Evolutionary conservation across 345 rosid species (phyloP).

Genomic region (Arabis hirsuta): DNA sequence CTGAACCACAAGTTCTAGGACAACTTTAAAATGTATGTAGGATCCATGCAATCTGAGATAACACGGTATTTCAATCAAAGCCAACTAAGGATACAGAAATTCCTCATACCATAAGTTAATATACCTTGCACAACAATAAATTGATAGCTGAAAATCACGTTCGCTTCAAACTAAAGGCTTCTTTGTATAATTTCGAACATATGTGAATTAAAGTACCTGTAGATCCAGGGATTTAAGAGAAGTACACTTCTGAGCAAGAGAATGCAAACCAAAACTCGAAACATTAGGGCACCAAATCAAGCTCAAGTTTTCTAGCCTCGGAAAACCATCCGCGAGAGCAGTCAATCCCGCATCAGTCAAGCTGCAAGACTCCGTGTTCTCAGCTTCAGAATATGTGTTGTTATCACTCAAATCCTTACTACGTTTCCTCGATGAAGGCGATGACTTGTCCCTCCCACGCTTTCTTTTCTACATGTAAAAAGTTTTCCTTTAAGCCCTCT

Average conservation of each 20-base stretch:
- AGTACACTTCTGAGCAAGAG: conserved; percentile 65
- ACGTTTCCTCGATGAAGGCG: conserved; percentile 44
- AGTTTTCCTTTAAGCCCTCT: conserved; percentile 7
- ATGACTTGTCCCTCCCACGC: conserved; percentile 36
- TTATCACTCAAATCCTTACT: conserved; percentile 35
- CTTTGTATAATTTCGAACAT: background rate
- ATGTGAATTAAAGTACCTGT: conserved; percentile 54
- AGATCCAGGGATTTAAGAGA: conserved; percentile 76
- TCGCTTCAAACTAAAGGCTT: background rate
- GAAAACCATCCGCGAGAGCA: conserved; percentile 69
- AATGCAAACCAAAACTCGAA: conserved; percentile 66
- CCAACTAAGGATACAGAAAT: background rate
- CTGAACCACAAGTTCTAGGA: conserved; percentile 9
- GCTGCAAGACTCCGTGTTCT: conserved; percentile 49
- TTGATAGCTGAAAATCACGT: background rate
- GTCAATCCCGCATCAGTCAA: conserved; percentile 76
- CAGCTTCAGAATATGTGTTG: conserved; percentile 45
- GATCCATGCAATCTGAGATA: background rate
- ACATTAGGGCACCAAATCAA: conserved; percentile 83
- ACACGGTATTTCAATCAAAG: background rate
- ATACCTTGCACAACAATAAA: background rate
- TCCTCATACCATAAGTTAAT: background rate
- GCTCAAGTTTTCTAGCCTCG: conserved; percentile 73
- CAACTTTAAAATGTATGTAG: background rate
- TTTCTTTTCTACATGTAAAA: conserved; percentile 57